Conservation (phyloP, 208 protist genomes). For the Acanthamoeba healyi region DNA sequence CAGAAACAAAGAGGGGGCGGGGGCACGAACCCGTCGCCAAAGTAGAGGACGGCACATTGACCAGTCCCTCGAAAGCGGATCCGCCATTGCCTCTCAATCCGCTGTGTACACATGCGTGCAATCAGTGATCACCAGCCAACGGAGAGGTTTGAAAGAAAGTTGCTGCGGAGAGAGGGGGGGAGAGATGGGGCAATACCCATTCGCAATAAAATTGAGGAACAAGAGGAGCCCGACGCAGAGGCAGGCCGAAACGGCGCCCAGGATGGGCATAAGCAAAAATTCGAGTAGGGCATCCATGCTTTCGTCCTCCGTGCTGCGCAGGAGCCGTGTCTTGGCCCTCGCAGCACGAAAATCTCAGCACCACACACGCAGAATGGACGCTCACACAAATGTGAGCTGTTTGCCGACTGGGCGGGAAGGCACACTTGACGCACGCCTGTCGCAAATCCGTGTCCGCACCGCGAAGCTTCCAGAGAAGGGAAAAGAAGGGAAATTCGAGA, state of each 20-base stretch:
- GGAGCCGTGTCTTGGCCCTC: neutral
- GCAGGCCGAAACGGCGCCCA: neutral
- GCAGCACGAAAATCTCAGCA: neutral
- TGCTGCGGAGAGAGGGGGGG: neutral
- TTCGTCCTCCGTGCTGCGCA: neutral
- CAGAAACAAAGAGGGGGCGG: too few relatives aligned
- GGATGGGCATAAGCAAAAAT: neutral
- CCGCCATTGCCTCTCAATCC: neutral
- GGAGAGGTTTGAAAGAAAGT: neutral
- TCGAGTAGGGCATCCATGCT: slow-evolving; percentile 28
- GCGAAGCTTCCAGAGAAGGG: neutral
- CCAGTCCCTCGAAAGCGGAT: neutral
- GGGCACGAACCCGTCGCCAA: neutral
- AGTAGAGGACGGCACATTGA: slow-evolving; percentile 52
- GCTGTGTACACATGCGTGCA: neutral
- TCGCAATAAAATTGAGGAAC: neutral
- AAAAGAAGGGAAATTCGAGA: neutral
- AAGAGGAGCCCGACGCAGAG: slow-evolving; percentile 12
- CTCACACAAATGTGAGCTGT: neutral
- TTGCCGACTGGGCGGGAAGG: neutral
- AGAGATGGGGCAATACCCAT: neutral
- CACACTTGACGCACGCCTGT: neutral
- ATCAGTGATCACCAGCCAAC: neutral
- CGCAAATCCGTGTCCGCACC: neutral
- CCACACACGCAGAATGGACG: too few relatives aligned